Base-by-base conservation (phyloP, 169 alveolate species). In the Cryptosporidium felis region DNA sequence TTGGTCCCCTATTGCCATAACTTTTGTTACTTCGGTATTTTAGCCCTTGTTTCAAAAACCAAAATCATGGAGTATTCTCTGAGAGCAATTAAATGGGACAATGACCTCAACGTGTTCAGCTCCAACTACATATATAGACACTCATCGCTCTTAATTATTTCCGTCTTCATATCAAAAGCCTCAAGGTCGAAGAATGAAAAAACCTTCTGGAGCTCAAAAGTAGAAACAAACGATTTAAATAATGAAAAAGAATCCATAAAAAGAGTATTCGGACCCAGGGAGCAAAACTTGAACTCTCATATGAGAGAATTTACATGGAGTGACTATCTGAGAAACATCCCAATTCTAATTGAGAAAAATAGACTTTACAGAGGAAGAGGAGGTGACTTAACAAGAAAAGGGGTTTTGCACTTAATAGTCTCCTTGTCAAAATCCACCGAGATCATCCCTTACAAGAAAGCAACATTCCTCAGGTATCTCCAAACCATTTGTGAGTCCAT, bases 341-440 rank as follows among this genome's bases (percentile, higher is more conserved):
- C 80, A 5, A 40, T 67, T 21, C 16, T 51, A 28, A 60, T 88
- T 5, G 91, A 88, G 80, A 88, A 88, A 41, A 51, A 58, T 5
- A 45, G 89, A 5, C 23, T 65, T 16, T 88, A 88, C 41, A 66
- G 91, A 21, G 91, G 91, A 5, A 88, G 74, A 44, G 91, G 91
- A 4, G 91, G 91, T 3, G 91, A 88, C n/a, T 45, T 88, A 34
- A 80, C 80, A 0, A 66, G 91, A 16, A 53, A 58, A 36, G 91
- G 79, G 9, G 89, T 61, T 53, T 61, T 81, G 14, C 28, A 53
- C 40, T 56, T 88, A 56, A 80, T 88, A 5, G 9, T 47, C 3
- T 59, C 81, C 34, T 61, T 85, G 40, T 58, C 81, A 42, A 53
- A 79, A 61, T 62, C 80, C 5, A 51, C 28, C 3, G 85, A 59